Evolutionary conservation across 805 yeast genomes (phyloP).

Genomic region (Metschnikowia arizonensis): DNA sequence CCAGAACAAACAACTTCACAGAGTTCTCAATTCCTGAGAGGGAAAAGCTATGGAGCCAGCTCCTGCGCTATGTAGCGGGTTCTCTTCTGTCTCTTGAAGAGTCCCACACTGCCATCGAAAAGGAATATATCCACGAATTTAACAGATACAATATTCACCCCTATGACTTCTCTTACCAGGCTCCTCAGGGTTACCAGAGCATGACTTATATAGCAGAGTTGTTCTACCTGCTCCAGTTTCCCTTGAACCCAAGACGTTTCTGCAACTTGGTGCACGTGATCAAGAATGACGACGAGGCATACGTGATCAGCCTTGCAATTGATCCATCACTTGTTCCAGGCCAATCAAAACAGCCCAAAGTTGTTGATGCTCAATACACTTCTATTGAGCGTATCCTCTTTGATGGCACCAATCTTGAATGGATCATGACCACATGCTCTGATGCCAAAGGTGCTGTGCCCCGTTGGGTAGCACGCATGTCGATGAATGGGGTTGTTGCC

Average conservation of each 20-base stretch:
- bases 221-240: conserved; percentile 34
- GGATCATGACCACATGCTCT: conserved; percentile 41
- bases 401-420: conserved; percentile 22
- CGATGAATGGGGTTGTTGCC: conserved; percentile 32
- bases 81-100: conserved; percentile 14
- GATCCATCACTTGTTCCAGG: conserved; percentile 23
- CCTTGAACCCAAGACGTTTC: conserved; percentile 33
- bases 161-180: conserved; percentile 7
- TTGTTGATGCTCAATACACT: conserved; percentile 31
- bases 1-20: conserved; percentile 14
- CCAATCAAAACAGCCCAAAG: conserved; percentile 11
- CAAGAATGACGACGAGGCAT: conserved; percentile 19
- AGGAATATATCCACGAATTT: conserved; percentile 33
- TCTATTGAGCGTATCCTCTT: conserved; percentile 32
- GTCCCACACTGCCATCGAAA: conserved; percentile 36
- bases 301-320: conserved; percentile 33
- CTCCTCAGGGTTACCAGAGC: conserved; percentile 14
- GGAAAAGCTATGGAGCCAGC: conserved; percentile 10
- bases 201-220: conserved; percentile 30
- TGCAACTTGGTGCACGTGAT: conserved; percentile 33
- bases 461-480: conserved; percentile 28
- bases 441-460: conserved; percentile 40
- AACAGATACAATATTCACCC: conserved; percentile 23
- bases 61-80: conserved; percentile 14
- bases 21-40: conserved; percentile 13